Percentiles rank a stretch among this genome's conserved stretches.
phyloP scores from a whole-genome alignment of 2,329 filamentous ascomycete genomes.

The Fusarium verrucosum region DNA sequence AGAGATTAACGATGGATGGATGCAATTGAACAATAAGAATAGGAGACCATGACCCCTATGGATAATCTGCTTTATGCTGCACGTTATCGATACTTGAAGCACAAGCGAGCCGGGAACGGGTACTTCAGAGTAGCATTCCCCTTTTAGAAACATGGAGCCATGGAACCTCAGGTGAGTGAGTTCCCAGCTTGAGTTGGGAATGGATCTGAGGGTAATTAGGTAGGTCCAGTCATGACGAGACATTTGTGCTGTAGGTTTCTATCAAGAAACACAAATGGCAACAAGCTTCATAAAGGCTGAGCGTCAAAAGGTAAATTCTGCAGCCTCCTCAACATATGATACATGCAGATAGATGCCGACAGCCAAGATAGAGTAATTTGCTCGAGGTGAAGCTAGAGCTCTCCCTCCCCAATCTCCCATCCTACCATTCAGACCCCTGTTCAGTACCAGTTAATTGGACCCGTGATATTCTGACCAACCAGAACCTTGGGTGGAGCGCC shows the following conservation, averaged over 20 bases:
- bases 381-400: slow-evolving; percentile 32
- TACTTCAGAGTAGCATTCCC: slow-evolving; percentile 29
- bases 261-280: neutral
- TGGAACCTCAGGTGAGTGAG: slow-evolving; percentile 16
- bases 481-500: slow-evolving; percentile 2
- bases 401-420: slow-evolving; percentile 42
- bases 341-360: slow-evolving; percentile 1
- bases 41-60: slow-evolving; percentile 21
- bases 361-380: slow-evolving; percentile 33
- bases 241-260: neutral
- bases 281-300: neutral
- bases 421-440: slow-evolving; percentile 34
- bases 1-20: neutral
- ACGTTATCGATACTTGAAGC: slow-evolving; percentile 18
- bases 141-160: slow-evolving; percentile 37
- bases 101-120: slow-evolving; percentile 15
- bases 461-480: slow-evolving; percentile 33
- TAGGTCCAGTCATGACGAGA: slow-evolving; percentile 1
- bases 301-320: slow-evolving; percentile 4
- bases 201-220: slow-evolving; percentile 18
- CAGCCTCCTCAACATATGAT: neutral
- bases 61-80: slow-evolving; percentile 4
- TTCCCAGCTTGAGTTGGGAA: slow-evolving; percentile 21
- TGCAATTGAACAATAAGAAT: neutral
- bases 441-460: slow-evolving; percentile 40